Conservation (phyloP, 2,329 filamentous ascomycete genomes). For the Spiromastix sp. region DNA sequence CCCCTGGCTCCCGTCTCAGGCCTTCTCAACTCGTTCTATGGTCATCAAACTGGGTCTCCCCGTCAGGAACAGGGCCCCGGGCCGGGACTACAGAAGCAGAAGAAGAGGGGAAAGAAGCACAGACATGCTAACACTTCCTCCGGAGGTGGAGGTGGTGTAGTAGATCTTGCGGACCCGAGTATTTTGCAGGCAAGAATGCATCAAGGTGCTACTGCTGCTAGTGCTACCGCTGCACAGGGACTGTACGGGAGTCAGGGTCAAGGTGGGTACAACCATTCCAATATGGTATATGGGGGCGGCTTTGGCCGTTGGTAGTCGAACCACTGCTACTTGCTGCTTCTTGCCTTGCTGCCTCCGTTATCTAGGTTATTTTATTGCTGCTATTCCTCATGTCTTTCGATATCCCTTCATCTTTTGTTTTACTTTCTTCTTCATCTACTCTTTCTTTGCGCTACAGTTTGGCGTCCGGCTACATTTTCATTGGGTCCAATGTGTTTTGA, state of each 20-base stretch:
- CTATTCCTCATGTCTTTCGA: slow-evolving; percentile 8
- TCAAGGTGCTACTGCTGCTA: slow-evolving; percentile 73
- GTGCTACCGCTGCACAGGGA: slow-evolving; percentile 65
- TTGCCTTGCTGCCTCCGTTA: too few relatives aligned
- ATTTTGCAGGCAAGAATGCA: slow-evolving; percentile 98
- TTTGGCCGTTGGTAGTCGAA: slow-evolving; percentile 56
- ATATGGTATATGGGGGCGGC: slow-evolving; percentile 67
- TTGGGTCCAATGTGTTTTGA: slow-evolving; percentile 17
- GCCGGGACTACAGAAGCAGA: slow-evolving; percentile 82
- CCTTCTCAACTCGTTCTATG: slow-evolving; percentile 86
- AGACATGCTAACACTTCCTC: slow-evolving; percentile 99
- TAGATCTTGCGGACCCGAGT: slow-evolving; percentile 99
- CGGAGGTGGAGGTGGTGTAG: slow-evolving; percentile 94
- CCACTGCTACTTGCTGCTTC: too few relatives aligned
- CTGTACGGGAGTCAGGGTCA: slow-evolving; percentile 75
- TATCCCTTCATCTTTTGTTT: slow-evolving; percentile 14
- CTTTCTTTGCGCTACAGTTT: background rate
- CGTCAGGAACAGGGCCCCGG: slow-evolving; percentile 96
- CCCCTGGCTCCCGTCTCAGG: slow-evolving; percentile 86
- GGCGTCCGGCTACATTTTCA: too few relatives aligned
- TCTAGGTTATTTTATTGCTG: too few relatives aligned
- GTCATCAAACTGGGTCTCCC: slow-evolving; percentile 72
- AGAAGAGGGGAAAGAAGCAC: slow-evolving; percentile 99
- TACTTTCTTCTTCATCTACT: slow-evolving; percentile 6
- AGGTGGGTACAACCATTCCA: slow-evolving; percentile 82